Evolutionary conservation across 2,329 filamentous ascomycete genomes (phyloP), one percentile per base, ranked within the genome.

Genomic region (Macrophomina tecta): DNA sequence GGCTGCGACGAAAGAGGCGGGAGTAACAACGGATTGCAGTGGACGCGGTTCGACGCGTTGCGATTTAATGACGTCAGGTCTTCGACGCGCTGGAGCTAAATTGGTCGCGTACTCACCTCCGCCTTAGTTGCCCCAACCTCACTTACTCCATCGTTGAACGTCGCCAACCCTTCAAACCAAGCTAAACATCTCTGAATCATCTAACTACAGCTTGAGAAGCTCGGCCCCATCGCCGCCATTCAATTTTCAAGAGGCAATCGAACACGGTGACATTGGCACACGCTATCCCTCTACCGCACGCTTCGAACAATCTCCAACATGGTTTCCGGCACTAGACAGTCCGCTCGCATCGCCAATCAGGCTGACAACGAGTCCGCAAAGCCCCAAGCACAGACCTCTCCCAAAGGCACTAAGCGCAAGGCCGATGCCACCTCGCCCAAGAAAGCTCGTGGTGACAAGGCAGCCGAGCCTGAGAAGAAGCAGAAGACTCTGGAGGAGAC

Each of bases 401-500:
- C 70, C 51, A 71, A 74, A 65, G 78, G 78, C 30, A 74, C 72
- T 5, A 81, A 82, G 71, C 76, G 79, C 67, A 81, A 81, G 73
- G 75, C 77, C 30, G 77, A 81, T 52, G 69, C 68, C 51, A 67
- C 67, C 49, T 69, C 72, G 5, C 76, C 80, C 1, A 77, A 80
- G 30, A 70, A 79, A 52, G 70, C 79, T 12, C 83, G 84, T 71
- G 79, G 80, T 30, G 74, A 76, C n/a, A 81, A 79, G 69, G 80
- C 82, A 62, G 72, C 71, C 14, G 63, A 67, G 30, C 67, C 74
- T 7, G 66, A 72, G 16, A 82, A 81, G 69, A 79, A 80, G 68
- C 85, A 87, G 72, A 82, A 82, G 70, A 85, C 83, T 0, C 79
- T 87, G 40, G 85, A 87, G 68, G 83, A 86, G 69, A 82, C 80